Conservation (phyloP, 495 filamentous ascomycete species). For the Amniculicola lignicola region DNA sequence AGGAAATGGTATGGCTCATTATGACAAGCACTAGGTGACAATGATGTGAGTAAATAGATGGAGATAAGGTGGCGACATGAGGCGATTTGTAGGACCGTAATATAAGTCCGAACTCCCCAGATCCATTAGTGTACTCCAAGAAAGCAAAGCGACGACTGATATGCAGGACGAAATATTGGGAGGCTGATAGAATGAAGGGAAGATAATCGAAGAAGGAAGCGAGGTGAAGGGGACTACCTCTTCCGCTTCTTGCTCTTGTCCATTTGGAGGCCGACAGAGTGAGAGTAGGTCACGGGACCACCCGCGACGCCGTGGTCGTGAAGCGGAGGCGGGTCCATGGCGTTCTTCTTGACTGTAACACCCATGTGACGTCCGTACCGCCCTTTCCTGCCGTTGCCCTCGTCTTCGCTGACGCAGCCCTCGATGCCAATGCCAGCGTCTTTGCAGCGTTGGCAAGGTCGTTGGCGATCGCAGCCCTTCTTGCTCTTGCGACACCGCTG, state of each 20-base stretch:
- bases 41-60: too few relatives aligned
- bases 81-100: too few relatives aligned
- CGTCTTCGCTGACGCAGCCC: constrained; percentile 93
- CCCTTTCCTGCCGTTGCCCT: constrained; percentile 94
- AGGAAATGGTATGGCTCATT: too few relatives aligned
- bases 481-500: constrained; percentile 98
- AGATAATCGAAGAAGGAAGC: too few relatives aligned
- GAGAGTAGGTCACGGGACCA: constrained; percentile 22
- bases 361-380: constrained; percentile 95
- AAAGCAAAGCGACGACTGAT: too few relatives aligned
- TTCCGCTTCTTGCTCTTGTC: constrained; percentile 74
- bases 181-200: too few relatives aligned
- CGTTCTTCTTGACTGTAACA: constrained; percentile 75
- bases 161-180: too few relatives aligned
- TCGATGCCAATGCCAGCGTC: constrained; percentile 92
- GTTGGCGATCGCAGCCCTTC: constrained; percentile 95
- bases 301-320: constrained; percentile 21
- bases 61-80: too few relatives aligned
- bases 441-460: constrained; percentile 90
- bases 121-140: too few relatives aligned
- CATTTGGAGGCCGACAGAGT: constrained; percentile 31
- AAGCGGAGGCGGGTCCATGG: constrained; percentile 44
- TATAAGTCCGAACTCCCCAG: too few relatives aligned
- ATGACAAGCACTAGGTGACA: too few relatives aligned
- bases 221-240: too few relatives aligned